Evolutionary conservation across 1,139 yeast genomes (phyloP).

Genomic region (Diutina rugosa): DNA sequence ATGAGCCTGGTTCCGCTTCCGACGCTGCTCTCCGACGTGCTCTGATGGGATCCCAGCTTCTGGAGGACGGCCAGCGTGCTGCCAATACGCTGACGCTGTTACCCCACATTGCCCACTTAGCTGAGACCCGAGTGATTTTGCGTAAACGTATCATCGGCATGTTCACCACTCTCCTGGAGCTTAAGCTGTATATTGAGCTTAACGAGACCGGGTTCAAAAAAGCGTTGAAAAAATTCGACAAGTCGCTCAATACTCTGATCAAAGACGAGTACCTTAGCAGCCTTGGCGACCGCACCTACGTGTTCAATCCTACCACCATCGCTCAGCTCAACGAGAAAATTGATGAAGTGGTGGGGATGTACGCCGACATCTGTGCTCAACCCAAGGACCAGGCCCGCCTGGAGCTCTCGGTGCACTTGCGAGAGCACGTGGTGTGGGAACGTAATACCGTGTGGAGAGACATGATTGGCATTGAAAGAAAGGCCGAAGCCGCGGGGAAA

Average conservation of each 20-base stretch:
- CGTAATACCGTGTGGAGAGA: conserved; percentile 65
- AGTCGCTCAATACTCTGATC: conserved; percentile 33
- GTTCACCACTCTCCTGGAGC: conserved; percentile 48
- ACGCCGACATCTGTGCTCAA: conserved; percentile 31
- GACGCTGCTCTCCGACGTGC: conserved; percentile 2
- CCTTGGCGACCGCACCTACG: conserved; percentile 20
- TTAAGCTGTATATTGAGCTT: conserved; percentile 53
- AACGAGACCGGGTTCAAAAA: conserved; percentile 58
- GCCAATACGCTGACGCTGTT: conserved; percentile 12
- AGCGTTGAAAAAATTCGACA: conserved; percentile 60
- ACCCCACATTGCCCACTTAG: conserved; percentile 26
- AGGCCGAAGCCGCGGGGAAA: conserved; percentile 22
- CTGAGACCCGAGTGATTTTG: conserved; percentile 36
- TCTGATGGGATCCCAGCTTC: conserved; percentile 3
- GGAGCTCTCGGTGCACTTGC: conserved; percentile 46
- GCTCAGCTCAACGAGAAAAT: conserved; percentile 12
- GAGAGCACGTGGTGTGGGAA: conserved; percentile 70
- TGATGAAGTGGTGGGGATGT: conserved; percentile 21
- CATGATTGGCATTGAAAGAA: conserved; percentile 17
- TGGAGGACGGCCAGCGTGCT: not conserved
- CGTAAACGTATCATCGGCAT: conserved; percentile 44
- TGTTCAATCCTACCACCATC: conserved; percentile 17
- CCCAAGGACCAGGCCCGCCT: conserved; percentile 25
- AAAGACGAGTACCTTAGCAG: conserved; percentile 23
- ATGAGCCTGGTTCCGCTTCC: conserved; percentile 8